Percentiles rank a stretch among this genome's conserved stretches.
phyloP scores from a whole-genome alignment of 495 filamentous ascomycete genomes.

The Neurospora sp. region DNA sequence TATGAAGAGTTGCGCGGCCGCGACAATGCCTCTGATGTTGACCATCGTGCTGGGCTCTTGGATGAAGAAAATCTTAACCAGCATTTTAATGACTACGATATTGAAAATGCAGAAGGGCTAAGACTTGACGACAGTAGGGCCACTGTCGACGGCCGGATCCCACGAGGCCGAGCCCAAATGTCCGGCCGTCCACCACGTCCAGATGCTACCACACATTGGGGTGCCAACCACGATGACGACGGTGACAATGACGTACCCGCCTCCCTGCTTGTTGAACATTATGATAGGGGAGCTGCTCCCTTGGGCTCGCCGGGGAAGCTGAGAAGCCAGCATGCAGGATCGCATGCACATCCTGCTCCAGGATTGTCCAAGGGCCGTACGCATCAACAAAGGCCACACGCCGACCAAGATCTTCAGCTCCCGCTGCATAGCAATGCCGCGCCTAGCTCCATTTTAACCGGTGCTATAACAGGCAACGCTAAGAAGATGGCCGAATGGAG shows the following conservation, averaged over 20 bases:
- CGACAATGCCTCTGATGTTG: conserved; percentile 54
- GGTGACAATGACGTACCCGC: conserved; percentile 85
- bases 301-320: conserved; percentile 3
- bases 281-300: conserved; percentile 11
- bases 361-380: conserved; percentile 45
- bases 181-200: conserved; percentile 1
- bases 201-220: neutral
- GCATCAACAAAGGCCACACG: conserved; percentile 43
- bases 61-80: conserved; percentile 60
- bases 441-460: conserved; percentile 25
- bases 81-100: conserved; percentile 59
- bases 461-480: conserved; percentile 42
- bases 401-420: neutral
- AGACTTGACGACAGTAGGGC: conserved; percentile 54
- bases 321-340: conserved; percentile 4
- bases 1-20: conserved; percentile 60
- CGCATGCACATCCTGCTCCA: conserved; percentile 24
- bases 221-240: conserved; percentile 48
- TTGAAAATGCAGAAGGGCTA: conserved; percentile 49
- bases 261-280: conserved; percentile 70
- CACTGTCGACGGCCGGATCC: conserved; percentile 35
- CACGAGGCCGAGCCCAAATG: conserved; percentile 4
- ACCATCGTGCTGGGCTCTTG: conserved; percentile 57
- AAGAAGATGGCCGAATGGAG: conserved; percentile 87
- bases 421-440: conserved; percentile 32